Percentiles rank a stretch among this genome's conserved stretches.
phyloP scores from a whole-genome alignment of 306 rosid genomes.

The Argentina anserina region DNA sequence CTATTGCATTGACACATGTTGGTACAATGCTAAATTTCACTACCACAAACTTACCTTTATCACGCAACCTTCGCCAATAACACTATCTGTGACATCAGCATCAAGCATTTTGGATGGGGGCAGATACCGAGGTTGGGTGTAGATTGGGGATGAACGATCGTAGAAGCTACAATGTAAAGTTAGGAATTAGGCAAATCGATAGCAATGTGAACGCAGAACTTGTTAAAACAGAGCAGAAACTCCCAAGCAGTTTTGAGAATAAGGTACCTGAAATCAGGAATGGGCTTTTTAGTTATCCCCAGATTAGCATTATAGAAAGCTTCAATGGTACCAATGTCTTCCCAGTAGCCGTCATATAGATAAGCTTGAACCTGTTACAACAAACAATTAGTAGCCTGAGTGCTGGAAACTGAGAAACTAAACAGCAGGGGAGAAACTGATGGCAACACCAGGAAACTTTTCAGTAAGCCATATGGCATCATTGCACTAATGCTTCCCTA shows the following conservation, averaged over 20 bases:
- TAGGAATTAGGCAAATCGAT: constrained; percentile 7
- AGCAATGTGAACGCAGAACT: constrained; percentile 17
- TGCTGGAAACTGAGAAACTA: neutral
- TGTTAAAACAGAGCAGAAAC: constrained; percentile 4
- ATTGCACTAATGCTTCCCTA: neutral
- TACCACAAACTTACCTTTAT: constrained; percentile 58
- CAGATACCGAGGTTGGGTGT: constrained; percentile 95
- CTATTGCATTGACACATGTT: constrained; percentile 4
- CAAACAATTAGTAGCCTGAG: constrained; percentile 13
- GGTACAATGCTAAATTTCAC: constrained; percentile 6
- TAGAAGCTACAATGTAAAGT: constrained; percentile 63
- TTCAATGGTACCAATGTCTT: constrained; percentile 98
- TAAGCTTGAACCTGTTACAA: constrained; percentile 87
- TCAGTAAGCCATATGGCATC: neutral
- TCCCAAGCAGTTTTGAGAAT: constrained; percentile 9
- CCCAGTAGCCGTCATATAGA: constrained; percentile 98
- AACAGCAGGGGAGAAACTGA: neutral
- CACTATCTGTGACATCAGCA: constrained; percentile 96
- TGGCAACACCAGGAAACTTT: constrained; percentile 5
- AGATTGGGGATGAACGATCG: constrained; percentile 96
- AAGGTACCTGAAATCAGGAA: constrained; percentile 91
- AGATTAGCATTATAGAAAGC: constrained; percentile 97
- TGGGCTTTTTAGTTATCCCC: constrained; percentile 94
- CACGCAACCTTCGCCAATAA: constrained; percentile 97
- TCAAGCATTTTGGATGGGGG: constrained; percentile 99